phyloP scores from a whole-genome alignment of 1,139 yeast species.

The Hansenula anomala region DNA sequence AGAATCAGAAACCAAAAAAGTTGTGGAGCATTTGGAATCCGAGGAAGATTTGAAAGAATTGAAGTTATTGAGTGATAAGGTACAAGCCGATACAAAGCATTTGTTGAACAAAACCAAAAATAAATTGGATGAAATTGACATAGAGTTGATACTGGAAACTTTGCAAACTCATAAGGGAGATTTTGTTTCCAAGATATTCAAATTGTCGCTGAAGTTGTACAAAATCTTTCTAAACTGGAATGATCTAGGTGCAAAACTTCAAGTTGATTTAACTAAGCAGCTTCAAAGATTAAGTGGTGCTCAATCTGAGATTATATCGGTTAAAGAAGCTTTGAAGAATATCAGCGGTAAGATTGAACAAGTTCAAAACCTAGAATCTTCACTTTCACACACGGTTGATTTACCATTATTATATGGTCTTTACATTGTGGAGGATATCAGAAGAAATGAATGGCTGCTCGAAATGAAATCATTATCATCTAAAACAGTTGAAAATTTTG shows the following conservation, averaged over 20 bases:
- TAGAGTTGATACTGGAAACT: slow-evolving; percentile 21
- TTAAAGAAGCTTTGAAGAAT: slow-evolving; percentile 16
- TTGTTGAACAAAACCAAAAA: slow-evolving; percentile 11
- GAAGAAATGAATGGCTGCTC: slow-evolving; percentile 66
- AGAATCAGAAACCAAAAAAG: slow-evolving; percentile 11
- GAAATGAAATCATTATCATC: slow-evolving; percentile 46
- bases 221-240: slow-evolving; percentile 19
- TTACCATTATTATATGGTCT: slow-evolving; percentile 80
- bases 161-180: slow-evolving; percentile 25
- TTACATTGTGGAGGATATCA: slow-evolving; percentile 60
- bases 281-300: slow-evolving; percentile 12
- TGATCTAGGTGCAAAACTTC: slow-evolving; percentile 12
- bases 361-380: slow-evolving; percentile 36
- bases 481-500: slow-evolving; percentile 55
- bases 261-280: slow-evolving; percentile 15
- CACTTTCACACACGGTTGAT: slow-evolving; percentile 55
- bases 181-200: slow-evolving; percentile 26
- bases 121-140: slow-evolving; percentile 16
- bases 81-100: slow-evolving; percentile 19
- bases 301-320: slow-evolving; percentile 14
- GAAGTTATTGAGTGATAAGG: slow-evolving; percentile 12
- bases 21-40: slow-evolving; percentile 8
- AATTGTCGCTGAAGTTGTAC: slow-evolving; percentile 26
- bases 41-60: slow-evolving; percentile 13
- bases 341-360: slow-evolving; percentile 15